phyloP scores from a whole-genome alignment of 306 rosid genomes.

The Vigna unguiculata region DNA sequence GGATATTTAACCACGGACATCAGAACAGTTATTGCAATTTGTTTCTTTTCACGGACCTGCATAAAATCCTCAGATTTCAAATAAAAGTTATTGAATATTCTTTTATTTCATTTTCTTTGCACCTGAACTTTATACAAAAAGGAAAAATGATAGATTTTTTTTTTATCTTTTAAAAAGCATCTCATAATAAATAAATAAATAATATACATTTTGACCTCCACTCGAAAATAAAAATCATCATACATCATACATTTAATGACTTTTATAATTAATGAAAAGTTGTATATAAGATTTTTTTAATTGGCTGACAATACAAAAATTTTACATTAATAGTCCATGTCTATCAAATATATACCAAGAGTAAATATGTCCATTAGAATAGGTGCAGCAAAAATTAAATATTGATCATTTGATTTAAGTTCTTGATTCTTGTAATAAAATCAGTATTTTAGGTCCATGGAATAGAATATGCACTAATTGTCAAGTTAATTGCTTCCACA shows the following conservation, averaged over 20 bases:
- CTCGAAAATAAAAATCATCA: no score
- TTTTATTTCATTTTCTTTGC: background rate
- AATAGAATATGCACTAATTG: background rate
- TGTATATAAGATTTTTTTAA: no score
- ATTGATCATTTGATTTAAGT: background rate
- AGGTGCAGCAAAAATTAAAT: conserved; percentile 1
- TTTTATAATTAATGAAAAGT: no score
- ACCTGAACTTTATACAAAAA: background rate
- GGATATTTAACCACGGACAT: conserved; percentile 1
- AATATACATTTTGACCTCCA: no score
- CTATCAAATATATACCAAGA: no score
- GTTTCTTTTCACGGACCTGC: conserved; percentile 39
- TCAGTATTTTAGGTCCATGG: conserved; percentile 21
- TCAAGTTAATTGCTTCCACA: background rate
- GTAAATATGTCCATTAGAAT: no score
- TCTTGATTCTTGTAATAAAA: background rate
- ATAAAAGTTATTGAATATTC: background rate
- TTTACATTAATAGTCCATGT: no score
- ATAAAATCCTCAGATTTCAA: conserved; percentile 5
- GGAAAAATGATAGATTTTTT: background rate
- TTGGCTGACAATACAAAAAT: no score
- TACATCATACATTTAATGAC: no score
- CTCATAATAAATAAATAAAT: background rate
- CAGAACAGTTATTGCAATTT: background rate
- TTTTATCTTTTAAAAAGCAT: background rate